Percentiles rank a stretch among this genome's conserved stretches.
phyloP scores from a whole-genome alignment of 2,329 filamentous ascomycete species.

The Dothidotthia symphoricarpi region DNA sequence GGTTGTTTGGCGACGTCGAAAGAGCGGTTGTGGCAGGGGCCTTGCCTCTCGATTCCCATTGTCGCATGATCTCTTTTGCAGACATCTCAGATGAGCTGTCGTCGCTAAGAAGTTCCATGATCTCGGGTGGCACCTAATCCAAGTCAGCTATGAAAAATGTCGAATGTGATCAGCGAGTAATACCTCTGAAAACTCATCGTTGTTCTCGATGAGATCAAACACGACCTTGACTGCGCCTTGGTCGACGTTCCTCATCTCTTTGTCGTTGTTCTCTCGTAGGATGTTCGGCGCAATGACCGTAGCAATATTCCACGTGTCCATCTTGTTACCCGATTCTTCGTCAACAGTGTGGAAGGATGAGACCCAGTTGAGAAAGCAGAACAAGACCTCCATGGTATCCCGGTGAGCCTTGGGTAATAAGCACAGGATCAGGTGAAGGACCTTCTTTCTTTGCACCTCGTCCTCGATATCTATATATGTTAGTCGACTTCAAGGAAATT shows the following conservation, averaged over 20 bases:
- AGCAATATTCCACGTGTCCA: slow-evolving; percentile 96
- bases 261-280: slow-evolving; percentile 64
- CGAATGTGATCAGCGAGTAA: slow-evolving; percentile 37
- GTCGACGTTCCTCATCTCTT: slow-evolving; percentile 66
- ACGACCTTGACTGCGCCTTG: slow-evolving; percentile 94
- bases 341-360: slow-evolving; percentile 96
- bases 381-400: slow-evolving; percentile 91
- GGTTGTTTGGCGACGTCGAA: slow-evolving; percentile 42
- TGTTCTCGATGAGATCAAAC: slow-evolving; percentile 84
- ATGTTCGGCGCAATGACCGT: slow-evolving; percentile 98
- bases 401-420: slow-evolving; percentile 87
- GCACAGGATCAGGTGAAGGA: slow-evolving; percentile 88
- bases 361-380: slow-evolving; percentile 95
- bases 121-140: slow-evolving; percentile 81
- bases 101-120: slow-evolving; percentile 83
- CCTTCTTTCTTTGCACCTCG: slow-evolving; percentile 74
- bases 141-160: slow-evolving; percentile 1
- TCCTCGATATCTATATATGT: slow-evolving; percentile 66
- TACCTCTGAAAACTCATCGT: slow-evolving; percentile 97
- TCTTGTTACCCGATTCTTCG: slow-evolving; percentile 95
- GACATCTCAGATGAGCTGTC: slow-evolving; percentile 82
- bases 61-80: slow-evolving; percentile 93
- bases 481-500: slow-evolving; percentile 7
- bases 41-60: slow-evolving; percentile 80
- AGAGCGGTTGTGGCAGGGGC: slow-evolving; percentile 57